Base-by-base conservation (phyloP, 768 basidiomycete species). In the Naganishia randhawae region DNA sequence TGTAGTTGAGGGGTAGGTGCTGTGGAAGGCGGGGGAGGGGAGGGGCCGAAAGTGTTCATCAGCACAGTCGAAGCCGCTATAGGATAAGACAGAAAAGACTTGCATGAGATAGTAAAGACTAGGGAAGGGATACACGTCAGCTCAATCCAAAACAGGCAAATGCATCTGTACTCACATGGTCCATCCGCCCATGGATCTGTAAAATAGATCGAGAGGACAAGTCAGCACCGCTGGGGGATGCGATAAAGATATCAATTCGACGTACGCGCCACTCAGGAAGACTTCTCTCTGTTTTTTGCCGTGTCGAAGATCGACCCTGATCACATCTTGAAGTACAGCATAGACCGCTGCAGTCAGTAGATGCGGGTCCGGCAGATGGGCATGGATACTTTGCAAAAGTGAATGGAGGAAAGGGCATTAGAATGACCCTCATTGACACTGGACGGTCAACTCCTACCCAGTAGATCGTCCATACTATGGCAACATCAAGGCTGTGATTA, bases 391-490 rank as follows among this genome's bases (percentile, higher is more conserved):
- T n/a, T 27, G 16, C 7, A 37, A 17, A 32, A 16, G 19, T 22
- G 13, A n/a, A 11, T 54, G 27, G 16, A 29, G 31, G 17, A 27
- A 11, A 19, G 22, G 29, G 33, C 32, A 54, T 35, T 17, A 33
- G 31, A 14, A 22, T 1, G 62, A 42, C 8, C 8, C 32, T n/a
- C 37, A 50, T 67, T n/a, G 13, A 13, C n/a, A 48, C 3, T 7
- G n/a, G 3, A 11, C 42, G 73, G 45, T 22, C n/a, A n/a, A n/a
- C n/a, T n/a, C 57, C 13, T 35, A 61, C 57, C 77, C 78, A 4
- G 77, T 76, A 5, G 78, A 80, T 29, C 78, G 75, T 13, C 78
- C 78, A 53, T 78, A 79, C 78, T 79, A 50, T 17, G 14, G 51
- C 35, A 31, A n/a, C 50, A 37, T 48, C 32, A 48, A 37, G 19